A percentile compares a stretch with the other conserved stretches of the same genome.
Evolutionary conservation across 2,329 filamentous ascomycete genomes (phyloP).

Genomic region (Phaeosphaeria sp.): DNA sequence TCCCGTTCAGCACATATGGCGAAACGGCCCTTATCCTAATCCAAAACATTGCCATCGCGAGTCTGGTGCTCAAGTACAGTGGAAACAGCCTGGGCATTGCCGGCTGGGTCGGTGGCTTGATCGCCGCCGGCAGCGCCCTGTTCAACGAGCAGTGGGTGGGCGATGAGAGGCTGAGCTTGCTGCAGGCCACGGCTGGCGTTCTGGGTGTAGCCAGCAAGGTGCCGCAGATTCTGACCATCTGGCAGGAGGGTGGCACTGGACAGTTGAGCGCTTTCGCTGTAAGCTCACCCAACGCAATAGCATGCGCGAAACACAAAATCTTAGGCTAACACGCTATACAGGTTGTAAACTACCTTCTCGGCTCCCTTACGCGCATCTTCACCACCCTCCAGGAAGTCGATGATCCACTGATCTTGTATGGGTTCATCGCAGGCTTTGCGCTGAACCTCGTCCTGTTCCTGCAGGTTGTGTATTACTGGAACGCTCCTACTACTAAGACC

Average conservation of each 20-base stretch:
- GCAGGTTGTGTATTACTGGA: constrained; percentile 99
- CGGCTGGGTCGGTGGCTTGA: constrained; percentile 78
- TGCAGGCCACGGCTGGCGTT: constrained; percentile 84
- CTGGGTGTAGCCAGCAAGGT: constrained; percentile 89
- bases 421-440: constrained; percentile 88
- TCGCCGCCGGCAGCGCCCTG: constrained; percentile 71
- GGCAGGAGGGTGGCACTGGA: constrained; percentile 83
- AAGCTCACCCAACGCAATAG: constrained; percentile 48
- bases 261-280: constrained; percentile 97
- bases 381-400: constrained; percentile 97
- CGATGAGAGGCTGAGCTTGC: constrained; percentile 70
- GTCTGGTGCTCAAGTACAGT: constrained; percentile 84
- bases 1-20: constrained; percentile 96
- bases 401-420: constrained; percentile 94
- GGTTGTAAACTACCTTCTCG: constrained; percentile 98
- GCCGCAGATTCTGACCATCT: constrained; percentile 90
- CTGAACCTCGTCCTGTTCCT: constrained; percentile 85
- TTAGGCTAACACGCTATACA: constrained; percentile 46
- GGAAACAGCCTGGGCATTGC: constrained; percentile 72
- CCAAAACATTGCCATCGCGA: constrained; percentile 89
- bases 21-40: constrained; percentile 91
- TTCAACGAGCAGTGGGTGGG: constrained; percentile 71
- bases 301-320: neutral
- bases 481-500: constrained; percentile 53
- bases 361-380: constrained; percentile 93